These are phyloP conservation scores for Xerocomus brunneocitrinus DNA, from an alignment of 768 basidiomycete species.

Conservation along the genomic window DNA sequence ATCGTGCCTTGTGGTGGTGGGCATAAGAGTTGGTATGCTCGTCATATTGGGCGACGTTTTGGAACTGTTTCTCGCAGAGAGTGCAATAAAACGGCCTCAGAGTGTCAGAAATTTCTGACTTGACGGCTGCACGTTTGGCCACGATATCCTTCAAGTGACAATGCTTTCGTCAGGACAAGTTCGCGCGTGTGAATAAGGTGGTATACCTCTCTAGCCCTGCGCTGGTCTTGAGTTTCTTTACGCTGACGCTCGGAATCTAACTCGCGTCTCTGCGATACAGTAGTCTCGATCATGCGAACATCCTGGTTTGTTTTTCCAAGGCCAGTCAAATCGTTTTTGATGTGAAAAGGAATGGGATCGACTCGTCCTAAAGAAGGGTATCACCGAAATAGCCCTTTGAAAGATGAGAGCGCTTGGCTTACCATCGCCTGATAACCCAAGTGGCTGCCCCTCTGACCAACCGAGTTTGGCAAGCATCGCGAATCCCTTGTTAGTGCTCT, in stretches of 20 bases:
- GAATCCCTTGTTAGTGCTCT: constrained; percentile 76
- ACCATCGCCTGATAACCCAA: constrained; percentile 79
- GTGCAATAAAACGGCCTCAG: constrained; percentile 75
- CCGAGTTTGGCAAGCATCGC: constrained; percentile 76
- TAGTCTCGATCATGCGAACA: constrained; percentile 78
- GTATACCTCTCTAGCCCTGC: constrained; percentile 62
- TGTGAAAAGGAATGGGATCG: constrained; percentile 77
- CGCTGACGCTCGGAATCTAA: constrained; percentile 79
- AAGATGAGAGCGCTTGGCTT: constrained; percentile 7
- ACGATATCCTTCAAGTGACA: constrained; percentile 46
- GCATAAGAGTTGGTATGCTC: constrained; percentile 89
- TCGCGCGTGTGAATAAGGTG: not conserved
- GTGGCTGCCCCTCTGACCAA: constrained; percentile 74
- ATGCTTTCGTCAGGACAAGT: constrained; percentile 7
- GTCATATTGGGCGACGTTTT: constrained; percentile 81
- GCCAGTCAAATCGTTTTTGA: constrained; percentile 75
- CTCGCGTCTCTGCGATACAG: constrained; percentile 75
- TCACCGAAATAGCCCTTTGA: not conserved
- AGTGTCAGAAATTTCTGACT: constrained; percentile 62
- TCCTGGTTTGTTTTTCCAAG: constrained; percentile 78
- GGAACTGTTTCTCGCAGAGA: constrained; percentile 85
- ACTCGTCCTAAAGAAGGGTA: constrained; percentile 53
- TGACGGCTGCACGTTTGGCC: constrained; percentile 60
- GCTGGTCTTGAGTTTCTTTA: constrained; percentile 77
- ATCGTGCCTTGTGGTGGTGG: constrained; percentile 80